phyloP scores from a whole-genome alignment of 116 monocot genomes.

The Trichopus zeylanicus region DNA sequence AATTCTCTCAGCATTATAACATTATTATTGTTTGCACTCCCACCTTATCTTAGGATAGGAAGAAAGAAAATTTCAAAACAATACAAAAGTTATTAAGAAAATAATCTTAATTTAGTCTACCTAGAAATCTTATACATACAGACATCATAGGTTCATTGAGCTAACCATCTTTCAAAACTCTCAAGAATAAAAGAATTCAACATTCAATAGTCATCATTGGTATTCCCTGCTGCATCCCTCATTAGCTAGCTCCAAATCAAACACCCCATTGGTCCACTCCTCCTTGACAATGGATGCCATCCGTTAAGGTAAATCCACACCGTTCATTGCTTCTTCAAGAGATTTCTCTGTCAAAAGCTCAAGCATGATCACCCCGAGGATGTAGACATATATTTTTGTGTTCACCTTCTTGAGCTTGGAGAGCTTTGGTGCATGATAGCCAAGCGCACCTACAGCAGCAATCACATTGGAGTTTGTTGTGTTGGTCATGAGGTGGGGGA shows the following conservation, averaged over 20 bases:
- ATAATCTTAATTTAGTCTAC: too few relatives aligned
- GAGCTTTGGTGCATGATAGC: slow-evolving; percentile 91
- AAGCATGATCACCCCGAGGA: slow-evolving; percentile 71
- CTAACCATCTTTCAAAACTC: too few relatives aligned
- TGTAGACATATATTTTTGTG: slow-evolving; percentile 79
- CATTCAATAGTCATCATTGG: slow-evolving; percentile 56
- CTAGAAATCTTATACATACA: too few relatives aligned
- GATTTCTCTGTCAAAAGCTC: slow-evolving; percentile 91
- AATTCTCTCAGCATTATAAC: too few relatives aligned
- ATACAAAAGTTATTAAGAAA: too few relatives aligned
- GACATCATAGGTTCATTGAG: too few relatives aligned
- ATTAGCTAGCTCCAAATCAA: slow-evolving; percentile 67
- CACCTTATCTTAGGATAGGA: too few relatives aligned
- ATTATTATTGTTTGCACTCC: too few relatives aligned
- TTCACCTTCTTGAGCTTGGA: slow-evolving; percentile 81
- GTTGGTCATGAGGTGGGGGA: slow-evolving; percentile 74
- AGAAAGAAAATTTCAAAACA: too few relatives aligned
- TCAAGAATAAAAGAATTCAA: too few relatives aligned
- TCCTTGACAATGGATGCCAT: slow-evolving; percentile 88
- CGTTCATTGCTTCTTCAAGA: slow-evolving; percentile 55
- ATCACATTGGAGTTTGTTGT: slow-evolving; percentile 57
- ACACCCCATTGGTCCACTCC: slow-evolving; percentile 97
- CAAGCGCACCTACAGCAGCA: slow-evolving; percentile 67
- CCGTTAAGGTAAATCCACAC: slow-evolving; percentile 81
- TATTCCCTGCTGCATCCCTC: slow-evolving; percentile 35